Percentiles rank a stretch among this genome's conserved stretches.
phyloP scores from a whole-genome alignment of 2,329 filamentous ascomycete species.

The Aspergillus quadricinctus region DNA sequence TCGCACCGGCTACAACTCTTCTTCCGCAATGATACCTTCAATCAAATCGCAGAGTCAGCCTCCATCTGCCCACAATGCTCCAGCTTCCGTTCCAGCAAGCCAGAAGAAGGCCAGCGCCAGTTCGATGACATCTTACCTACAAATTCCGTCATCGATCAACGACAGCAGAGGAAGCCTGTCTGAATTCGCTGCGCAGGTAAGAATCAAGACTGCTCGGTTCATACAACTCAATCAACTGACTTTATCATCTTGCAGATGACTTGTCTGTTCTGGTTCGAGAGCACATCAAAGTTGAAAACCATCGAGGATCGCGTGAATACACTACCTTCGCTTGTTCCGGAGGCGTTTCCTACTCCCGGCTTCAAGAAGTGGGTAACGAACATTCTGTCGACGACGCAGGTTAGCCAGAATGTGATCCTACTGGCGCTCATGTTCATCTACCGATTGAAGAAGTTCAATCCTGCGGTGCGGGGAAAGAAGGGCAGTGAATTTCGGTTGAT shows the following conservation, averaged over 20 bases:
- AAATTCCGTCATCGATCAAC: slow-evolving; percentile 72
- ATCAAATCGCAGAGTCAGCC: slow-evolving; percentile 22
- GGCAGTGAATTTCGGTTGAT: slow-evolving; percentile 91
- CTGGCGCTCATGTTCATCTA: slow-evolving; percentile 90
- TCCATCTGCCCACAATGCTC: slow-evolving; percentile 18
- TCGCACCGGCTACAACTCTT: slow-evolving; percentile 19
- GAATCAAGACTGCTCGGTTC: neutral
- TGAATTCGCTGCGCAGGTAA: slow-evolving; percentile 78
- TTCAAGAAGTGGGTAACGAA: slow-evolving; percentile 93
- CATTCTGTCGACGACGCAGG: slow-evolving; percentile 88
- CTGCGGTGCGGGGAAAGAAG: slow-evolving; percentile 79
- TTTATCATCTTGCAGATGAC: slow-evolving; percentile 63
- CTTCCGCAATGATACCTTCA: slow-evolving; percentile 18
- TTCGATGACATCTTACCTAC: slow-evolving; percentile 51
- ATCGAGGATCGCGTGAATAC: slow-evolving; percentile 57
- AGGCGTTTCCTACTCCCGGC: slow-evolving; percentile 71
- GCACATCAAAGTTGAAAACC: slow-evolving; percentile 69
- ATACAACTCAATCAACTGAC: neutral
- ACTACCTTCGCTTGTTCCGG: slow-evolving; percentile 57
- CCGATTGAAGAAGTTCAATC: slow-evolving; percentile 83
- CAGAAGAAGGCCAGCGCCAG: slow-evolving; percentile 29
- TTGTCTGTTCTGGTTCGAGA: slow-evolving; percentile 97
- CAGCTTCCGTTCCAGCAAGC: slow-evolving; percentile 15
- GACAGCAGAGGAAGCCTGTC: slow-evolving; percentile 69
- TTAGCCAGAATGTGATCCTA: slow-evolving; percentile 91